Base-by-base conservation (phyloP, 1,139 yeast genomes). In the Protomyces arabidopsidicola region DNA sequence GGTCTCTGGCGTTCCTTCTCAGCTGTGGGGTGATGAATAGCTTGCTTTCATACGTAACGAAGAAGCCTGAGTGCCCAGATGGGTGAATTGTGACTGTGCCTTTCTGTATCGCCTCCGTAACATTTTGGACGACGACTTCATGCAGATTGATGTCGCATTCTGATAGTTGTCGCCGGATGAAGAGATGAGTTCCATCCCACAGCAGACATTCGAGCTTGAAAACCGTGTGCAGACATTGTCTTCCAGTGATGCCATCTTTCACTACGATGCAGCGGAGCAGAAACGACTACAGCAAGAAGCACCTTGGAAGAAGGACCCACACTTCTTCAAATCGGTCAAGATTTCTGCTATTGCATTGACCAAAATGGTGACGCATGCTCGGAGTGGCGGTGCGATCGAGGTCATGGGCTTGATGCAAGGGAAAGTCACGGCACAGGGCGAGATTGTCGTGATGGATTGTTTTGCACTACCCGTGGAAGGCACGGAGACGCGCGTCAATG, bases 351-450 rank as follows among this genome's bases (percentile, higher is more conserved):
- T 89, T 53, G 96, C 97, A 0, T 75, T 89, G 55, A 76, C 84
- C 66, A 89, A 90, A 72, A 90, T 91, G 90, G 68, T 69, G 2
- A 78, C 83, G 38, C 97, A 91, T 75, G 95, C 98, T 0, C 78
- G 87, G 45, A 78, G 84, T 0, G 98, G 98, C 3, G 96, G 96
- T 0, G 78, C 87, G n/a, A 86, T 90, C 55, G 98, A 93, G 73
- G 84, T 93, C 14, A 91, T 93, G 98, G 98, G 98, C 2, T 87
- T 90, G 86, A 79, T 93, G 75, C 83, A 93, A 0, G 98, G 98
- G 0, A 85, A 85, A 69, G 81, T 88, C 10, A 75, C 80, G 2
- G 81, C 78, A 1, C 55, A 57, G 6, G 76, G 81, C 54, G 79
- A 82, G 14, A 83, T 93, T 67, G 81, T 89, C 2, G 87, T 93